These are phyloP conservation scores for Cadophora malorum DNA, from an alignment of 2,329 filamentous ascomycete genomes.

Conservation along the genomic window DNA sequence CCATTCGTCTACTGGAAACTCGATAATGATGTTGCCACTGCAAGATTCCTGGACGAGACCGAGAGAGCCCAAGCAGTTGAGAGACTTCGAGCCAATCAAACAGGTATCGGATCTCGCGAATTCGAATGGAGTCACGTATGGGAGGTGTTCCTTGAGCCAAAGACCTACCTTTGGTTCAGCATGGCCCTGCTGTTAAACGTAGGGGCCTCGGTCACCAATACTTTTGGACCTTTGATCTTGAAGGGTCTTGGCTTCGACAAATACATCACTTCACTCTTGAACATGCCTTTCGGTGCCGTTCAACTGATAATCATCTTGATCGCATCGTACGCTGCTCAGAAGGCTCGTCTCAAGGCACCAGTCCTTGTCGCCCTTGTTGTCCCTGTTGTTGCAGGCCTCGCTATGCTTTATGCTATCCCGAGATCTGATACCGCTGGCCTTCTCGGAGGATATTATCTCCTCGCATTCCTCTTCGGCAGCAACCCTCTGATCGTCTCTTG, in stretches of 20 bases:
- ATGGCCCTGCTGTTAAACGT: conserved; percentile 69
- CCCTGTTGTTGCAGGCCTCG: conserved; percentile 65
- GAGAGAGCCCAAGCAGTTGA: conserved; percentile 74
- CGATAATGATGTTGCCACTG: conserved; percentile 59
- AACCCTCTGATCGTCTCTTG: conserved; percentile 72
- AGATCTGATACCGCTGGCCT: conserved; percentile 54
- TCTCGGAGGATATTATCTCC: conserved; percentile 68
- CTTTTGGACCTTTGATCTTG: conserved; percentile 69
- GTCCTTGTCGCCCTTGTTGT: conserved; percentile 61
- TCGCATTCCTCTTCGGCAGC: conserved; percentile 69
- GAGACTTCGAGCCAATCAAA: conserved; percentile 75
- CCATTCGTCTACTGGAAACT: conserved; percentile 66
- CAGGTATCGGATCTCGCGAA: conserved; percentile 73
- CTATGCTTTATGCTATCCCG: conserved; percentile 62
- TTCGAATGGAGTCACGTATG: conserved; percentile 72
- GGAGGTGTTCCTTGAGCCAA: conserved; percentile 55
- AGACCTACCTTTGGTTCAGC: conserved; percentile 64
- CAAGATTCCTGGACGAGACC: conserved; percentile 64
- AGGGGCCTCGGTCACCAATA: conserved; percentile 67
- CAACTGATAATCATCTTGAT: conserved; percentile 66
- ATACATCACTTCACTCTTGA: conserved; percentile 63
- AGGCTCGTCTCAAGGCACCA: conserved; percentile 61
- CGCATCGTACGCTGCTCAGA: conserved; percentile 63
- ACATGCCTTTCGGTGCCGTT: conserved; percentile 70
- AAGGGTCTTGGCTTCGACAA: conserved; percentile 65